Evolutionary conservation across 2,329 filamentous ascomycete species (phyloP).

Genomic region (Byssochlamys sp.): DNA sequence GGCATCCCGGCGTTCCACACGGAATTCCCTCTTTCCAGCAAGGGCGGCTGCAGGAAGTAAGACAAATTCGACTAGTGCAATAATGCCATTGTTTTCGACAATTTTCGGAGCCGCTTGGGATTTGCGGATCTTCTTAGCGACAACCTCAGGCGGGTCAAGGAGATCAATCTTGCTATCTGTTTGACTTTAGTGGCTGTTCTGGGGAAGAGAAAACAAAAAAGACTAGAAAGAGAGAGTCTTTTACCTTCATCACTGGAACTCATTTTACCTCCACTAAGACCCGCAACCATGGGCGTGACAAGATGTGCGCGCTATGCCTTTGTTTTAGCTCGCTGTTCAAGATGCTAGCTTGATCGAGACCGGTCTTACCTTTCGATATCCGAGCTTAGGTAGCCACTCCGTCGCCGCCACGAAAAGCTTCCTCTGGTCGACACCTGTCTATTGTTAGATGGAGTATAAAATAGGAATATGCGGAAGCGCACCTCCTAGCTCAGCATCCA

Average conservation of each 20-base stretch:
- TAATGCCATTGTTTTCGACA: constrained; percentile 74
- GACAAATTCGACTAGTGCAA: constrained; percentile 79
- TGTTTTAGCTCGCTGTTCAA: constrained; percentile 7
- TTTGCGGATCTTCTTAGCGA: constrained; percentile 77
- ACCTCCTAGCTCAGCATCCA: constrained; percentile 78
- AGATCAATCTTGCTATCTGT: constrained; percentile 82
- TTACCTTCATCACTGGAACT: constrained; percentile 52
- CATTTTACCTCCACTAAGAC: constrained; percentile 78
- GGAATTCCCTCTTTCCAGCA: constrained; percentile 51
- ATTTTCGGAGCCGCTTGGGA: constrained; percentile 67
- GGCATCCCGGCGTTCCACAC: constrained; percentile 55
- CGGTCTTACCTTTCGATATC: constrained; percentile 53
- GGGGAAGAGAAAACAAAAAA: not conserved
- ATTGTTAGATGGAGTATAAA: no score
- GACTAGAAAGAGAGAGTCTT: not conserved
- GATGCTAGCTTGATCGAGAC: constrained; percentile 5
- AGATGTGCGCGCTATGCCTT: constrained; percentile 51
- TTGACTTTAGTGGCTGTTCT: not conserved
- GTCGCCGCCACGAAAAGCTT: constrained; percentile 43
- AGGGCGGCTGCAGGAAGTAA: constrained; percentile 57
- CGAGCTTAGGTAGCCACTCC: constrained; percentile 76
- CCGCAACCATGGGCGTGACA: constrained; percentile 83
- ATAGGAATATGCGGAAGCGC: not conserved
- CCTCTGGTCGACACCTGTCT: constrained; percentile 11
- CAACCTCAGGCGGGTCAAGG: constrained; percentile 65